These are phyloP conservation scores for Biancaea sappan DNA, from an alignment of 306 rosid genomes.

Conservation along the genomic window DNA sequence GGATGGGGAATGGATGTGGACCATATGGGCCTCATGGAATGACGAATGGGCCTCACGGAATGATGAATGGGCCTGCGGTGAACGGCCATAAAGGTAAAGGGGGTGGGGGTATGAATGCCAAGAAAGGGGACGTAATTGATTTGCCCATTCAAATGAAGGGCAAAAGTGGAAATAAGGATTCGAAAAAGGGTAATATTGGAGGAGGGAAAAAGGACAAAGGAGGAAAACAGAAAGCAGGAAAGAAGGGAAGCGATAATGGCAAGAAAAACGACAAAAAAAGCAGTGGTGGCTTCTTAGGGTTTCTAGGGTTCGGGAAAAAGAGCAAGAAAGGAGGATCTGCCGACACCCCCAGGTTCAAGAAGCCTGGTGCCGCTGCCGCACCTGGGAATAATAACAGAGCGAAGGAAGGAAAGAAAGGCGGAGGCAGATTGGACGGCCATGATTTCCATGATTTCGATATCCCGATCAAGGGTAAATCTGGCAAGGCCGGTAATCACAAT, in stretches of 20 bases:
- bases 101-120: slow-evolving; percentile 39
- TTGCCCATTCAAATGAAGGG: slow-evolving; percentile 59
- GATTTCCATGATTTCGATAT: slow-evolving; percentile 59
- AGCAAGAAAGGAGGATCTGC: slow-evolving; percentile 49
- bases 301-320: slow-evolving; percentile 63
- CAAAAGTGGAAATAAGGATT: slow-evolving; percentile 52
- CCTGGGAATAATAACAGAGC: slow-evolving; percentile 42
- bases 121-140: slow-evolving; percentile 77
- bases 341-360: slow-evolving; percentile 39
- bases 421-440: slow-evolving; percentile 38
- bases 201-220: slow-evolving; percentile 43
- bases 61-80: slow-evolving; percentile 58
- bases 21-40: slow-evolving; percentile 52
- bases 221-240: slow-evolving; percentile 52
- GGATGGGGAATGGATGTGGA: background rate
- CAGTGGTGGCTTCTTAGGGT: slow-evolving; percentile 49
- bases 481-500: slow-evolving; percentile 37
- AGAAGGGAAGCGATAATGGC: slow-evolving; percentile 37
- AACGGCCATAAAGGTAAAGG: slow-evolving; percentile 53
- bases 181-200: slow-evolving; percentile 51
- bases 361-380: slow-evolving; percentile 23
- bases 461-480: slow-evolving; percentile 48
- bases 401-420: slow-evolving; percentile 54
- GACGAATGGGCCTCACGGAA: slow-evolving; percentile 55
- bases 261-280: slow-evolving; percentile 48